Evolutionary conservation across 106 monocot species (phyloP).

Genomic region (Dendrobium huoshanense): DNA sequence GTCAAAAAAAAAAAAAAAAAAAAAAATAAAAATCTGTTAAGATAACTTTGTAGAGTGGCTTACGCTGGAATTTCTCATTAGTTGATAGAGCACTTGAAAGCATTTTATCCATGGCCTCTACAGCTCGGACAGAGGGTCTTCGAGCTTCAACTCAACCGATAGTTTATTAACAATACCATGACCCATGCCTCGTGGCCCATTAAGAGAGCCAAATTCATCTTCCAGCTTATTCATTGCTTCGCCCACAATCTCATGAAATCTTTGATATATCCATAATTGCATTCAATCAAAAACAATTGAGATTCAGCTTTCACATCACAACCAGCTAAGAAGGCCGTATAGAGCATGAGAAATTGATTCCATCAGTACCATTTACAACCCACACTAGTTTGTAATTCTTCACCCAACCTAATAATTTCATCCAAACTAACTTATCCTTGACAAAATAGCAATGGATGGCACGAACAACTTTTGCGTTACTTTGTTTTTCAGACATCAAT

Average conservation of each 20-base stretch:
- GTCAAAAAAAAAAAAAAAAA: too few species aligned
- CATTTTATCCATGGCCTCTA: slow-evolving; percentile 28
- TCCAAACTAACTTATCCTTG: not conserved
- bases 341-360: not conserved
- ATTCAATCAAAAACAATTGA: not conserved
- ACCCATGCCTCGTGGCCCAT: slow-evolving; percentile 38
- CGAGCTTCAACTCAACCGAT: slow-evolving; percentile 80
- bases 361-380: not conserved
- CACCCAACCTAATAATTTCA: not conserved
- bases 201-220: slow-evolving; percentile 59
- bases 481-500: too few species aligned
- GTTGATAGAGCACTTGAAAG: slow-evolving; percentile 10
- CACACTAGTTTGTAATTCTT: not conserved
- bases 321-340: not conserved
- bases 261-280: slow-evolving; percentile 24
- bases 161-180: slow-evolving; percentile 80
- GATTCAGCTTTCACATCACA: not conserved
- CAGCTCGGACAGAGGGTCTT: slow-evolving; percentile 55
- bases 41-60: not conserved
- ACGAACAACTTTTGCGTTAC: too few species aligned
- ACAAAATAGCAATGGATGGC: not conserved
- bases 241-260: slow-evolving; percentile 60
- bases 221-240: slow-evolving; percentile 61
- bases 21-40: too few species aligned
- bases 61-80: slow-evolving; percentile 16